Conservation (phyloP, 2,329 filamentous ascomycete species). For the Penicillium sp. region DNA sequence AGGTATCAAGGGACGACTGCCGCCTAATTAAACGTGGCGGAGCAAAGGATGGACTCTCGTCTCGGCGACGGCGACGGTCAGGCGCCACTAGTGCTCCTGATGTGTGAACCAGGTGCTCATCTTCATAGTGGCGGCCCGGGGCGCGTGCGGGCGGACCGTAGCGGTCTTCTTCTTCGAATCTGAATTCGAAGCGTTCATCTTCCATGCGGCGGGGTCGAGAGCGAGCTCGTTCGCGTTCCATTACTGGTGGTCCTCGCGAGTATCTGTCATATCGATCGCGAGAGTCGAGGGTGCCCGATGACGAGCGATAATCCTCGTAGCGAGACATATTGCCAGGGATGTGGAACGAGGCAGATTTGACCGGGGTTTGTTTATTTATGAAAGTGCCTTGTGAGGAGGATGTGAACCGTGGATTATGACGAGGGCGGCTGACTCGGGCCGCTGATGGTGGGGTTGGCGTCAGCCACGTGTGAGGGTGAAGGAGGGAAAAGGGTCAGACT, state of each 20-base stretch:
- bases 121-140: slow-evolving; percentile 41
- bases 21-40: slow-evolving; percentile 67
- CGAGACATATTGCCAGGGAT: slow-evolving; percentile 33
- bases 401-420: slow-evolving; percentile 14
- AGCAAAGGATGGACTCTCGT: slow-evolving; percentile 52
- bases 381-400: neutral
- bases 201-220: slow-evolving; percentile 34
- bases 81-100: slow-evolving; percentile 57
- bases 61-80: slow-evolving; percentile 55
- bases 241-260: slow-evolving; percentile 36
- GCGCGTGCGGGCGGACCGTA: slow-evolving; percentile 44
- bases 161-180: slow-evolving; percentile 1
- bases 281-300: slow-evolving; percentile 34
- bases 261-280: slow-evolving; percentile 46
- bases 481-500: neutral
- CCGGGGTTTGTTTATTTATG: slow-evolving; percentile 1
- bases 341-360: slow-evolving; percentile 3
- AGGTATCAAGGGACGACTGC: slow-evolving; percentile 88
- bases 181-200: slow-evolving; percentile 11
- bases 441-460: slow-evolving; percentile 24
- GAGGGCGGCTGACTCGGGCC: slow-evolving; percentile 37
- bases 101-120: slow-evolving; percentile 43
- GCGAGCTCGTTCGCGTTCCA: slow-evolving; percentile 36
- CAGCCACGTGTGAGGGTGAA: slow-evolving; percentile 19
- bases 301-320: slow-evolving; percentile 38